Evolutionary conservation across 2,329 filamentous ascomycete species (phyloP).

Genomic region (Cercospora sesami): DNA sequence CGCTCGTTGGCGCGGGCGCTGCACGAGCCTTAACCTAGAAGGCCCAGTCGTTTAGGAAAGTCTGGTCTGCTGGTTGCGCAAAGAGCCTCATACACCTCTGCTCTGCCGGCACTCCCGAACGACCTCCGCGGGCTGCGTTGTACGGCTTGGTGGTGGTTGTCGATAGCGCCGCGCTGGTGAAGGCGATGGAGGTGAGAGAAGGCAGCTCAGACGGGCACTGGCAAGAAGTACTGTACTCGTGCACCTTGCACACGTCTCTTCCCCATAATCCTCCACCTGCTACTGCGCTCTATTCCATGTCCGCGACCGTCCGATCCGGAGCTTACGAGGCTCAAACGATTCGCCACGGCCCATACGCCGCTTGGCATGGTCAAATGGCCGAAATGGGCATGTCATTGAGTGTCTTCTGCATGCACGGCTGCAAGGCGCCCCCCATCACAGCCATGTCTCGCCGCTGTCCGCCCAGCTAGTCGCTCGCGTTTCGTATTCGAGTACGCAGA

Average conservation of each 20-base stretch:
- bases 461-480: not conserved
- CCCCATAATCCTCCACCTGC: not conserved
- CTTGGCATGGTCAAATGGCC: conserved; percentile 7
- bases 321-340: conserved; percentile 6
- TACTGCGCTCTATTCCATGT: not conserved
- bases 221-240: not conserved
- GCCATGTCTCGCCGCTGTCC: conserved; percentile 1
- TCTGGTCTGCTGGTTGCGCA: not conserved
- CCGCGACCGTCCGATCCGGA: conserved; percentile 5
- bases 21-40: conserved; percentile 5
- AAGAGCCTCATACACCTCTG: not conserved
- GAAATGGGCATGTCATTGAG: not conserved
- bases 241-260: not conserved
- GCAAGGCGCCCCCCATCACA: not conserved
- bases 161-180: not conserved
- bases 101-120: not conserved
- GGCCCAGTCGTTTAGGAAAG: not conserved
- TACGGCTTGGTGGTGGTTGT: not conserved
- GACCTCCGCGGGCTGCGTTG: not conserved
- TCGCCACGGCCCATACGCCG: not conserved
- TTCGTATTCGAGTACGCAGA: not conserved
- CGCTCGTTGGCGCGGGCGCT: not conserved
- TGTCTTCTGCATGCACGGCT: not conserved
- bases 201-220: not conserved
- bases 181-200: not conserved